Evolutionary conservation across 2,329 filamentous ascomycete species (phyloP), one percentile per base, ranked within the genome.

Genomic region (Colletotrichum agaves): DNA sequence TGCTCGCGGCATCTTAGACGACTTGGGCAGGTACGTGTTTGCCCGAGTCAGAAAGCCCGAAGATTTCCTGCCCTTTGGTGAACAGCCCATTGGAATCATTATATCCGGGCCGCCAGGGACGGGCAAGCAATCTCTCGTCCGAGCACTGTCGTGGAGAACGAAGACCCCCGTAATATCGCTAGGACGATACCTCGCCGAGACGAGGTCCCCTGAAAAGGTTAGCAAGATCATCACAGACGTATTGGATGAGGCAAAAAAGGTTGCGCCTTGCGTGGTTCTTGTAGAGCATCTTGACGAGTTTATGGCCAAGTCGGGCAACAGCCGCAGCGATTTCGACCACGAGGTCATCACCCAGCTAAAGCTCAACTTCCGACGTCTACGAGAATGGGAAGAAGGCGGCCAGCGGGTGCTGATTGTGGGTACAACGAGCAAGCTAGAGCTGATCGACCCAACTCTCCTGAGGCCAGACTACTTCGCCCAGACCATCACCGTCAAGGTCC

Each of bases 371-470:
- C 92, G 94, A 74, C 90, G 92, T 63, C 84, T 98, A 44, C 86
- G 88, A 41, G 83, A 91, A 70, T 89, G 93, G 62, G 89, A 90
- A 70, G 90, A 90, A 3, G 88, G 88, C 13, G 79, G 82, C 3
- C 93, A 93, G 75, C 91, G 92, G 1, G 93, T 98, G 8, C 91
- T 98, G 35, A 93, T 97, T 13, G 86, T 98, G 57, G 96, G 94
- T 1, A 96, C 96, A 3, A 98, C 95, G 0, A 97, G 97, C 76
- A 86, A 91, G 39, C 92, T 94, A 0, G 93, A 97, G 74, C 93
- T 91, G 72, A 83, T 99, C 39, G 93, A 98, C 74, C 90, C 94
- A 0, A 90, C 90, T 0, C 81, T 97, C 35, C 87, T 91, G 73
- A 86, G 90, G 77, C 90, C 88, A 61, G 94, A 91, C 10, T 85